A percentile compares a stretch with the other conserved stretches of the same genome.
phyloP scores from a whole-genome alignment of 495 filamentous ascomycete genomes.

The Aspergillus funiculosus region DNA sequence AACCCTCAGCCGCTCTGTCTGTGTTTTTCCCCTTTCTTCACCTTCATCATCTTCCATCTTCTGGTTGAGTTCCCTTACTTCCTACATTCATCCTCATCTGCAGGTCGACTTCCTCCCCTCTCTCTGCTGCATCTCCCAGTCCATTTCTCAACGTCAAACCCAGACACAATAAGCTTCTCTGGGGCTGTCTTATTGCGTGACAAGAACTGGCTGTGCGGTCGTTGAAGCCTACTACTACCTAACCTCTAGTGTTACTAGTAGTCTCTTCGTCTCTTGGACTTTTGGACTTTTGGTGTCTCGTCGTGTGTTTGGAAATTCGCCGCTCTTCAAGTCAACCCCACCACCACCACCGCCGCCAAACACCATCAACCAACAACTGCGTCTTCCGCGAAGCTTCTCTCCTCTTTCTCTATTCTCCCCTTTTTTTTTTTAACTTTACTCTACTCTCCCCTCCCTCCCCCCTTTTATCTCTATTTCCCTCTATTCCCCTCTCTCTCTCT shows the following conservation, averaged over 20 bases:
- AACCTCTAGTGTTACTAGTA: too few species aligned
- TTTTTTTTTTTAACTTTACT: conserved; percentile 6
- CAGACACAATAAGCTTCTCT: neutral
- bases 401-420: neutral
- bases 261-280: neutral
- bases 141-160: neutral
- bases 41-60: too few species aligned
- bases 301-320: conserved; percentile 21
- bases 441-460: conserved; percentile 9
- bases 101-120: too few species aligned
- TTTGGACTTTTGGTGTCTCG: too few species aligned
- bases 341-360: conserved; percentile 13
- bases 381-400: conserved; percentile 14
- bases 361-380: too few species aligned
- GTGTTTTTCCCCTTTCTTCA: too few species aligned
- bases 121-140: neutral
- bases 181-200: neutral
- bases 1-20: too few species aligned
- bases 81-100: too few species aligned
- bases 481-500: conserved; percentile 6
- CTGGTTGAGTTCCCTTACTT: too few species aligned
- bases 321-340: conserved; percentile 20
- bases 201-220: neutral
- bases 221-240: too few species aligned
- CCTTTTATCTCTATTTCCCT: too few species aligned